Percentiles rank a stretch among this genome's conserved stretches.
These are phyloP conservation scores for Phytophthora tentaculata DNA, from an alignment of 352 stramenopile species.

Conservation along the genomic window DNA sequence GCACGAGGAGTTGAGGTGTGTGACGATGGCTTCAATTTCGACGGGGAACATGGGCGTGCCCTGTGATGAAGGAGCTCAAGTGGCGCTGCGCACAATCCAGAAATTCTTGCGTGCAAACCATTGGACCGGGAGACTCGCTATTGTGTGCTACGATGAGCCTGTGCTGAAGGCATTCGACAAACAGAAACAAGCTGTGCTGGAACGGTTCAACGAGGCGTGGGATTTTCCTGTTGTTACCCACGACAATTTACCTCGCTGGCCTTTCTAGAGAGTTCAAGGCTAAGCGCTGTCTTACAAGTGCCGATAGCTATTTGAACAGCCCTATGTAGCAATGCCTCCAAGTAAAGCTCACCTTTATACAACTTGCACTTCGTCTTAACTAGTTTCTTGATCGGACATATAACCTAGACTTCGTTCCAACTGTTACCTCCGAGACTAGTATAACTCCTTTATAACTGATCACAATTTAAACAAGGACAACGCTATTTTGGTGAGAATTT, in stretches of 20 bases:
- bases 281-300: too few species aligned
- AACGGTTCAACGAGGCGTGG: conserved; percentile 41
- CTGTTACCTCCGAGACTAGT: too few species aligned
- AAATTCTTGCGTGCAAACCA: conserved; percentile 58
- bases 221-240: conserved; percentile 18
- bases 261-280: conserved; percentile 5
- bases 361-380: too few species aligned
- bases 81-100: conserved; percentile 46
- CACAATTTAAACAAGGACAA: too few species aligned
- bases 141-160: conserved; percentile 52
- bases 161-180: conserved; percentile 44
- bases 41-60: conserved; percentile 57
- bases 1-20: conserved; percentile 47
- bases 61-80: conserved; percentile 28
- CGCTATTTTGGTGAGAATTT: too few species aligned
- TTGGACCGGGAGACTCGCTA: conserved; percentile 46
- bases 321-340: too few species aligned
- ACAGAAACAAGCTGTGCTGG: conserved; percentile 32
- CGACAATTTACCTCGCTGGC: conserved; percentile 1
- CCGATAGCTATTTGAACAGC: too few species aligned
- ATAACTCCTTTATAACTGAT: too few species aligned
- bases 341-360: too few species aligned
- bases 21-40: conserved; percentile 68
- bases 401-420: too few species aligned
- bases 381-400: too few species aligned